A percentile compares a stretch with the other conserved stretches of the same genome.
Evolutionary conservation across 2,329 filamentous ascomycete species (phyloP).

Genomic region (Anisogramma anomala): DNA sequence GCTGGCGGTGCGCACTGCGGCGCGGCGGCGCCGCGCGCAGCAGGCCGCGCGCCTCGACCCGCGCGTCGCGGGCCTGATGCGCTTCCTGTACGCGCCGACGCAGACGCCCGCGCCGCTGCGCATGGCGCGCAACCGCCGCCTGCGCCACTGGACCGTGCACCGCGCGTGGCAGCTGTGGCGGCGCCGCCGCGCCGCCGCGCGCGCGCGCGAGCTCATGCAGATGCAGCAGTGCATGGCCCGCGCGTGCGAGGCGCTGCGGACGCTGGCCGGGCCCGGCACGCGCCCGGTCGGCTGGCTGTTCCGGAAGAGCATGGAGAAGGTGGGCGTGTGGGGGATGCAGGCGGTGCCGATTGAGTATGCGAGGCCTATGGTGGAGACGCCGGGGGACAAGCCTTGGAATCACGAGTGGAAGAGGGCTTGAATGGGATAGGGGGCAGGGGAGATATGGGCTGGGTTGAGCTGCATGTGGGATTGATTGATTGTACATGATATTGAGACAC

Average conservation of each 20-base stretch:
- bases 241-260: conserved; percentile 75
- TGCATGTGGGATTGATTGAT: neutral
- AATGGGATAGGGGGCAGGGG: neutral
- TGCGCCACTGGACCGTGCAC: conserved; percentile 98
- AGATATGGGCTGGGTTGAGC: neutral
- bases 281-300: conserved; percentile 64
- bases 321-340: conserved; percentile 60
- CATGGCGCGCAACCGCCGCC: conserved; percentile 73
- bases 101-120: conserved; percentile 55
- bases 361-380: conserved; percentile 71
- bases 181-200: conserved; percentile 51
- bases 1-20: conserved; percentile 71
- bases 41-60: conserved; percentile 19
- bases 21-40: conserved; percentile 12
- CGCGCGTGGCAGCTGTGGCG: conserved; percentile 82
- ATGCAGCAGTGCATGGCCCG: conserved; percentile 71
- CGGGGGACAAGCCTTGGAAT: conserved; percentile 74
- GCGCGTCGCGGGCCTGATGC: conserved; percentile 24
- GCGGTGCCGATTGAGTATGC: conserved; percentile 89
- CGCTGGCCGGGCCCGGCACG: conserved; percentile 43
- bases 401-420: conserved; percentile 68
- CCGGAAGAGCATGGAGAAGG: conserved; percentile 82
- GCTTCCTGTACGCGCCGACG: conserved; percentile 22
- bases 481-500: too few relatives aligned
- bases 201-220: conserved; percentile 64